Conservation (phyloP, 768 basidiomycete genomes). For the Podaxis sp. region DNA sequence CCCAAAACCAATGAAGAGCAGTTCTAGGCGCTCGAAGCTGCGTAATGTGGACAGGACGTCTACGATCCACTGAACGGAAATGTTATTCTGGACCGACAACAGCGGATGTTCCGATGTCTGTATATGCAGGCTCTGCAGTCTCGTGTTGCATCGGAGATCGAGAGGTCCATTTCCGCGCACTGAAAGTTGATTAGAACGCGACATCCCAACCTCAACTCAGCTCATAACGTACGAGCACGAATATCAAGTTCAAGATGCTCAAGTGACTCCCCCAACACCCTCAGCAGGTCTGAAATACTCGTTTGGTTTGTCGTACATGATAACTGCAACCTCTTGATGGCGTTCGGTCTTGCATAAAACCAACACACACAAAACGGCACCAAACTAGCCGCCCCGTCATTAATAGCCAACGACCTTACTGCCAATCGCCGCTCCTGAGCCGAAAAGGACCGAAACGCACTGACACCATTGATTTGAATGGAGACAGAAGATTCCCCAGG, state of each 20-base stretch:
- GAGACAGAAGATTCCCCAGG: neutral
- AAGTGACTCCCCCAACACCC: constrained; percentile 4
- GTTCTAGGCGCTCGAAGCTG: neutral
- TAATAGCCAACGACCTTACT: neutral
- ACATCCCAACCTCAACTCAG: neutral
- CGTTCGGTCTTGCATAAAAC: neutral
- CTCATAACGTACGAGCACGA: neutral
- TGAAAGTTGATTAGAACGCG: neutral
- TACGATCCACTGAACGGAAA: constrained; percentile 4
- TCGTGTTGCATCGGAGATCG: constrained; percentile 6
- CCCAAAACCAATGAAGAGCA: neutral
- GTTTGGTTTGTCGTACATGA: constrained; percentile 1
- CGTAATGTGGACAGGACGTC: constrained; percentile 3
- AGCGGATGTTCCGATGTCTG: neutral
- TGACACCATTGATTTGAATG: neutral
- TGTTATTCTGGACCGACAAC: neutral
- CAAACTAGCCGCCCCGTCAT: constrained; percentile 4
- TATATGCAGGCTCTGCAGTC: constrained; percentile 3
- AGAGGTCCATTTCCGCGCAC: neutral
- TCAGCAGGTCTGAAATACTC: constrained; percentile 1
- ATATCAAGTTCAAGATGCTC: constrained; percentile 6
- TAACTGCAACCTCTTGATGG: constrained; percentile 3
- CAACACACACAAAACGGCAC: constrained; percentile 4
- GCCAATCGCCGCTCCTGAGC: neutral
- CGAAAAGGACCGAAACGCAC: neutral